Conservation (phyloP, 768 basidiomycete species). For the Daedaleopsis nitida region DNA sequence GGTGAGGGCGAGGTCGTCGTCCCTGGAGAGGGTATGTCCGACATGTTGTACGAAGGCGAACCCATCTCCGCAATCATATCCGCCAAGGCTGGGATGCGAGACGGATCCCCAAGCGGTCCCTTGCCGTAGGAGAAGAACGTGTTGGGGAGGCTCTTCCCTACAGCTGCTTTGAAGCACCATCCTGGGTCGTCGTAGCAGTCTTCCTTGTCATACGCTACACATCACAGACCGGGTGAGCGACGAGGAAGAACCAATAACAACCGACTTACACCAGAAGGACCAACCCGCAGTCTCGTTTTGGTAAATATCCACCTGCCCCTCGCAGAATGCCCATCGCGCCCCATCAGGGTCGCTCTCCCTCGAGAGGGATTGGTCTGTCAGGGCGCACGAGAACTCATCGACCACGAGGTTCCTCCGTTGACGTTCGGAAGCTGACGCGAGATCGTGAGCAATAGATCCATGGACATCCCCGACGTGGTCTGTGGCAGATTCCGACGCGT, state of each 20-base stretch:
- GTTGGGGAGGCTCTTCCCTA: slow-evolving; percentile 56
- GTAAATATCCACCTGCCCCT: slow-evolving; percentile 60
- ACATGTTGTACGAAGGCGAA: slow-evolving; percentile 10
- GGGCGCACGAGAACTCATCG: slow-evolving; percentile 55
- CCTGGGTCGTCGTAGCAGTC: slow-evolving; percentile 56
- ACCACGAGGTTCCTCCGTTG: slow-evolving; percentile 47
- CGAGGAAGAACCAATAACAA: neutral
- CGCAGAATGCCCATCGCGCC: slow-evolving; percentile 55
- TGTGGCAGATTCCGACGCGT: slow-evolving; percentile 46
- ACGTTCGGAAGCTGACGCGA: slow-evolving; percentile 31
- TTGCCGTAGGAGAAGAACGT: slow-evolving; percentile 58
- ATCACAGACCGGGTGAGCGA: slow-evolving; percentile 5
- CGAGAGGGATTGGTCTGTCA: slow-evolving; percentile 50
- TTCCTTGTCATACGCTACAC: slow-evolving; percentile 63
- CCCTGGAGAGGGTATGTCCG: neutral
- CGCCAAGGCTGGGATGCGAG: slow-evolving; percentile 26
- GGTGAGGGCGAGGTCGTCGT: neutral
- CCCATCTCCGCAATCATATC: slow-evolving; percentile 23
- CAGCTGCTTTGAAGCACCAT: slow-evolving; percentile 70
- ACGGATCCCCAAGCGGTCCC: slow-evolving; percentile 25
- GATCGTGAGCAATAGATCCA: slow-evolving; percentile 25
- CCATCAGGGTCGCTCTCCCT: slow-evolving; percentile 45
- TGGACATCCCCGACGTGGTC: slow-evolving; percentile 44
- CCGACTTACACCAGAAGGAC: slow-evolving; percentile 65
- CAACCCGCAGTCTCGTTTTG: slow-evolving; percentile 59